Evolutionary conservation across 495 filamentous ascomycete genomes (phyloP), one percentile per base, ranked within the genome.

Genomic region (Penicillium maclennaniae): DNA sequence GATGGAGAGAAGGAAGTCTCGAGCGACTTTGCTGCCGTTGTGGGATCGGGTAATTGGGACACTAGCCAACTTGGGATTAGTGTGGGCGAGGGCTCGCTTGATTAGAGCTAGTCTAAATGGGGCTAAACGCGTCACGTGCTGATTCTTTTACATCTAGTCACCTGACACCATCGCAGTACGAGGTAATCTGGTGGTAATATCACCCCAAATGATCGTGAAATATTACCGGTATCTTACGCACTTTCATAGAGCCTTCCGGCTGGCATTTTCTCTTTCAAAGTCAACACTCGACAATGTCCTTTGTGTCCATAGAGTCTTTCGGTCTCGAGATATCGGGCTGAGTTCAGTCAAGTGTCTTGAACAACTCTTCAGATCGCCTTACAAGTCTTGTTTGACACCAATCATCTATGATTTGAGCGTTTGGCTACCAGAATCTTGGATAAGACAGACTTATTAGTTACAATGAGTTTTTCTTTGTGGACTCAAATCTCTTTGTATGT

Each of bases 1-100:
- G 65, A 66, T 72, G 68, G 64, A 62, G 67, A 63, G 61, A 51
- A 67, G 65, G 64, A 70, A 69, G 67, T 69, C 56, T 67, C 62
- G 56, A 72, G 56, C 61, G 60, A 70, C 63, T 73, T 72, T 70
- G 67, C 65, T 67, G 54, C 65, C 65, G 65, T 73, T 75, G 72
- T 75, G 72, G 70, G 72, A 73, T 75, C 68, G 69, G 72, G 62
- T 73, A 73, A 73, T 61, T 60, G 52, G 45, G 3, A 34, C 62
- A 21, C 71, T 75, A 75, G 47, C 66, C 68, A 1, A 2, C 7
- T 63, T 54, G 27, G 63, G 63, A 36, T 59, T 62, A 54, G 58
- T 61, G 56, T 45, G 48, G 21, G 36, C 23, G 49, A 69, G 69
- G 68, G 67, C 70, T 75, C 70, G 70, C 72, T 73, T 72, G 63